Evolutionary conservation across 305 asterid genomes (phyloP), one percentile per base, ranked within the genome.

Genomic region (Vinca major): DNA sequence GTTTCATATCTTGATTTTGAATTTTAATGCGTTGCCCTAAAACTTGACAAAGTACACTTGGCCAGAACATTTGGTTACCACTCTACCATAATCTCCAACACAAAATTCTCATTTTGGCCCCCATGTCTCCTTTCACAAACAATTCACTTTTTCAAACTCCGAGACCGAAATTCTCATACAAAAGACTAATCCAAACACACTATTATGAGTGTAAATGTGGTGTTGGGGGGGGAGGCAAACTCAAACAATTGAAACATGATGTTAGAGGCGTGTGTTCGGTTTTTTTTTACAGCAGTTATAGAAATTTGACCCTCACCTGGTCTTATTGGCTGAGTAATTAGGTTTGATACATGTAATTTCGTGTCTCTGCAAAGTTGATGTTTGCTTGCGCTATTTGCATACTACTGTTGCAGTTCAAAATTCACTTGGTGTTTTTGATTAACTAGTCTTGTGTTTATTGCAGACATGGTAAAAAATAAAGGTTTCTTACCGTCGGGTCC

Each of bases 401-500:
- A 19, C 13, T 75, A 51, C 49, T 63, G 6, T 44, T 63, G 44
- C 37, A 4, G 21, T 65, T 55, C 56, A 26, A 47, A 49, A 41
- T 50, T 11, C 10, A 45, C 43, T 16, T 63, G 48, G 60, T 43
- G 8, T 64, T 49, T 39, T 55, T 33, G 63, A 71, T 56, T 56
- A 50, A 20, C 41, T 61, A 49, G 5, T 26, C 60, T 52, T 43
- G 70, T 53, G 71, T 68, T 14, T 65, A 69, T 70, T 65, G 84
- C 86, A 92, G 98, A 92, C 71, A 89, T 92, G 96, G 98, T 92
- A 37, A 92, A 89, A 85, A 90, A 92, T 69, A 92, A 92, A 89
- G 98, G 98, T 36, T 89, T 92, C 86, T 80, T 92, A 79, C 98
- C 98, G n/a, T 92, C 98, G 60, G 98, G 88, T 71, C 95, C 95